These are phyloP conservation scores for Microglena sp. DNA, from an alignment of 139 green algal species.

Conservation along the genomic window DNA sequence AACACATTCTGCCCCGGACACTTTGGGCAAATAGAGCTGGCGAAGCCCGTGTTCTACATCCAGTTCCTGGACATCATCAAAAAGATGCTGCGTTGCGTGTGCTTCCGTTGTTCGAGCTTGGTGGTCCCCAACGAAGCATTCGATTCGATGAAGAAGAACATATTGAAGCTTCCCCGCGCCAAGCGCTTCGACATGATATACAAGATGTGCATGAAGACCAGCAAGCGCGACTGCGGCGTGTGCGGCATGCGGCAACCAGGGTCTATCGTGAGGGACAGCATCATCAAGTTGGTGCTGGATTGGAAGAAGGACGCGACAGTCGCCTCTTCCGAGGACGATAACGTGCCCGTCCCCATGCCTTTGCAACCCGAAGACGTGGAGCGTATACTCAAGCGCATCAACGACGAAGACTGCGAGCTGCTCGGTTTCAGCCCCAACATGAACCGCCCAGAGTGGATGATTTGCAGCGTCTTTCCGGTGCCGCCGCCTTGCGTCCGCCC, in stretches of 20 bases:
- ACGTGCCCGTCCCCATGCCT: background rate
- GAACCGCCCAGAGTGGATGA: slow-evolving; percentile 81
- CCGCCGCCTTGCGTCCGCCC: slow-evolving; percentile 71
- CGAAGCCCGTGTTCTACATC: slow-evolving; percentile 83
- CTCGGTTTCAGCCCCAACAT: slow-evolving; percentile 74
- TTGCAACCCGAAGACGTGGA: background rate
- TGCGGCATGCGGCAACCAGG: slow-evolving; percentile 1
- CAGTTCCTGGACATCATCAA: slow-evolving; percentile 87
- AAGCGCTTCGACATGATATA: slow-evolving; percentile 7
- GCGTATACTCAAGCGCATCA: slow-evolving; percentile 71
- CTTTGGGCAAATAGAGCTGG: slow-evolving; percentile 94
- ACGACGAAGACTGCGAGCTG: slow-evolving; percentile 72
- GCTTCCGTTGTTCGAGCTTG: slow-evolving; percentile 74
- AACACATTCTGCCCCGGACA: slow-evolving; percentile 85
- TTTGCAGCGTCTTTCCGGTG: slow-evolving; percentile 81
- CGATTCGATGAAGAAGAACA: background rate
- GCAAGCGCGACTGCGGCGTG: background rate
- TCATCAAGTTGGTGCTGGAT: slow-evolving; percentile 1
- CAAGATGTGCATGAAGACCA: slow-evolving; percentile 3
- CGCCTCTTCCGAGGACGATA: background rate
- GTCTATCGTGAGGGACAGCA: background rate
- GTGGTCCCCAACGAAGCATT: slow-evolving; percentile 62
- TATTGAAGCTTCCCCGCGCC: background rate
- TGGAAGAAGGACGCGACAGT: background rate
- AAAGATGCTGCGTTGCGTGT: slow-evolving; percentile 82